These are phyloP conservation scores for Podaxis sp. DNA, from an alignment of 768 basidiomycete genomes.

Conservation along the genomic window DNA sequence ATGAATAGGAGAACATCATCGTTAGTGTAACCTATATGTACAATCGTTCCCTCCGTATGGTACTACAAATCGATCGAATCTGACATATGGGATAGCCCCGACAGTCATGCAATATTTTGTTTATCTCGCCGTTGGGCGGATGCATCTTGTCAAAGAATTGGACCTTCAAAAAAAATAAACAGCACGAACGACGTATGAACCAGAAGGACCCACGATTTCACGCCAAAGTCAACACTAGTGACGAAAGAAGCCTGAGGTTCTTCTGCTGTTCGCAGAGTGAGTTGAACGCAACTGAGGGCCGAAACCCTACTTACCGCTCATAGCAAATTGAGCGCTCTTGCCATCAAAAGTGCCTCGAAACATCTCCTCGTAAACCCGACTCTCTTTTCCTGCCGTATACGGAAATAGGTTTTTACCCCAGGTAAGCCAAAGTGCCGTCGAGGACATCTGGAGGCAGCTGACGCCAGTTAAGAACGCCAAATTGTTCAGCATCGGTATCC, in stretches of 20 bases:
- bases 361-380: background rate
- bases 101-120: no score
- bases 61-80: background rate
- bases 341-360: background rate
- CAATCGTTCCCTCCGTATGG: background rate
- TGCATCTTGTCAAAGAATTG: background rate
- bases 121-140: background rate
- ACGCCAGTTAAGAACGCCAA: slow-evolving; percentile 29
- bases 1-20: slow-evolving; percentile 18
- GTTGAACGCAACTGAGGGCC: background rate
- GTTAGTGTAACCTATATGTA: background rate
- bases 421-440: slow-evolving; percentile 51
- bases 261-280: background rate
- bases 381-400: background rate
- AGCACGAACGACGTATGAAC: background rate
- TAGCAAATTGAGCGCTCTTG: background rate
- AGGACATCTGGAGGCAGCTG: slow-evolving; percentile 57
- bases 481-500: slow-evolving; percentile 28
- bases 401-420: slow-evolving; percentile 21
- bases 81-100: background rate
- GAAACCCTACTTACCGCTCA: background rate
- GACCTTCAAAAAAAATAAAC: background rate
- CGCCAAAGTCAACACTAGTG: slow-evolving; percentile 8
- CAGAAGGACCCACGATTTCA: background rate
- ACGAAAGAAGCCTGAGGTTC: background rate